Conservation (phyloP, 495 filamentous ascomycete genomes). For the Podospora pseudocomata region DNA sequence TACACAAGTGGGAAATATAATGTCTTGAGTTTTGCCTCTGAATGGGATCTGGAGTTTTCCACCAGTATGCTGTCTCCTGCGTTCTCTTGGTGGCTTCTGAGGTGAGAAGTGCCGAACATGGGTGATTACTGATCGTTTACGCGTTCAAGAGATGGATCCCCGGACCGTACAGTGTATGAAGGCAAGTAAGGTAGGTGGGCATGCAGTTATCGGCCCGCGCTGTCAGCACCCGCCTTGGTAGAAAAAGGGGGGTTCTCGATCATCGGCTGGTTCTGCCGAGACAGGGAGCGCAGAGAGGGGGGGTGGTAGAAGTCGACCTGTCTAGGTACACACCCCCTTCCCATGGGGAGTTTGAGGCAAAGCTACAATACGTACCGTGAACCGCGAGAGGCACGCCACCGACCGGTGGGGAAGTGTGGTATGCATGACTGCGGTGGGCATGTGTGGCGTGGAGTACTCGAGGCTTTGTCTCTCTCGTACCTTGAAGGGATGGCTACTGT, state of each 20-base stretch:
- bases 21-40: background rate
- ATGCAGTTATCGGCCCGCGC: background rate
- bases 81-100: background rate
- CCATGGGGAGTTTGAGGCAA: background rate
- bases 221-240: background rate
- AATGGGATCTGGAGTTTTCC: background rate
- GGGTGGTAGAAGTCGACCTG: background rate
- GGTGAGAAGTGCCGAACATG: background rate
- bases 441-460: too few species aligned
- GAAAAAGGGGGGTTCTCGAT: background rate
- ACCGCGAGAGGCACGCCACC: background rate
- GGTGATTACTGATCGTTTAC: background rate
- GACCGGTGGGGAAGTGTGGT: background rate
- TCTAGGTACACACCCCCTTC: background rate
- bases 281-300: background rate
- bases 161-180: background rate
- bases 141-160: background rate
- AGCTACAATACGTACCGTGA: too few species aligned
- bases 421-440: background rate
- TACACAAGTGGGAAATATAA: background rate
- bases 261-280: background rate
- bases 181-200: background rate
- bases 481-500: background rate
- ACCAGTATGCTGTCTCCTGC: too few species aligned
- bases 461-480: background rate